Evolutionary conservation across 192 early-diverging fungal species (phyloP), one percentile per base, ranked within the genome.

Genomic region (Coemansia sp.): DNA sequence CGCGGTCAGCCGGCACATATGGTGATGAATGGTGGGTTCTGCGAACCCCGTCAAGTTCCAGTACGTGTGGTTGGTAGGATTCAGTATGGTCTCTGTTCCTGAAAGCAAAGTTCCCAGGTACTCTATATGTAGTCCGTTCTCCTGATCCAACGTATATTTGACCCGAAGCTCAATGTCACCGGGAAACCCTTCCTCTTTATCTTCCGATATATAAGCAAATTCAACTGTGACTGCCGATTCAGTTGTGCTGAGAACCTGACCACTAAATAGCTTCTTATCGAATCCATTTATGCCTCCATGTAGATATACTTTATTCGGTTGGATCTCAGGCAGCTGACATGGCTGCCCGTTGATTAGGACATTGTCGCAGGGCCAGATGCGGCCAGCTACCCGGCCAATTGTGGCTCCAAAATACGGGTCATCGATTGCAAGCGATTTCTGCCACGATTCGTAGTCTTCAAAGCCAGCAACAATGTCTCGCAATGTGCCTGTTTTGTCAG

Each of bases 61-160:
- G 72, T 94, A 96, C 14, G 88, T 72, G 61, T 96, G 94, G 70
- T 87, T 90, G 10, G 94, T 93, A 10, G 94, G 66, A 42, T 89
- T 92, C 10, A 89, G 64, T 37, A 88, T 66, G 0, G 87, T 91
- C 50, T 68, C 65, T 3, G 64, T 50, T 6, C 82, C 64, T 11
- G 80, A 73, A 8, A 43, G 6, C 10, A 81, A 64, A 6, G 57
- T 60, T 3, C 79, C 86, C 2, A 65, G 48, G 53, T 84, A 81
- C 4, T 82, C 78, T 6, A 86, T 67, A 12, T 83, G 59, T 16
- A 81, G 45, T 0, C 82, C 80, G 26, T 68, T 43, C 26, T 83
- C 76, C 15, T 82, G 70, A 21, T 81, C 65, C 10, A 85, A 68
- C 19, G 83, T 81, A 56, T 87, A 93, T 0, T 68, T 83, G 42